Conservation (phyloP, 176 grass and related monocot genomes). For the Stipa capillata region DNA sequence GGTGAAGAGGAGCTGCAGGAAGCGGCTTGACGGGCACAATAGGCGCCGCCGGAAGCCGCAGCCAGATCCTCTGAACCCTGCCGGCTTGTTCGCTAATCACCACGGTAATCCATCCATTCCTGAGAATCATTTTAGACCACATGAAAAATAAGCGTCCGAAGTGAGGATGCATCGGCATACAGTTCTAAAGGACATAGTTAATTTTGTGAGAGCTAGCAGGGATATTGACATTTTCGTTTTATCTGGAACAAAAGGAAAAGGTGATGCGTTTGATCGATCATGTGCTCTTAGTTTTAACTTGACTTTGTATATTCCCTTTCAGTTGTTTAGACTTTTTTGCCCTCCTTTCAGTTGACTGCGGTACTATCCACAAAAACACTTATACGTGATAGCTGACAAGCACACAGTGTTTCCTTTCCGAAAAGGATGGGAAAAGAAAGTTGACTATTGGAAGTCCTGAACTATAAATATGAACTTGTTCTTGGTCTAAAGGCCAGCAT, state of each 20-base stretch:
- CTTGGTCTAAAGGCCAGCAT: not conserved
- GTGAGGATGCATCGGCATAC: not conserved
- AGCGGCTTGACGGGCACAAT: conserved; percentile 80
- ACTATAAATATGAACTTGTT: not conserved
- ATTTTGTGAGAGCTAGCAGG: not conserved
- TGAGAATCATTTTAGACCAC: not conserved
- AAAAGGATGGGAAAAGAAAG: not conserved
- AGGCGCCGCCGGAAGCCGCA: conserved; percentile 75
- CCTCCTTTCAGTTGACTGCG: not conserved
- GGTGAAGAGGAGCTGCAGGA: conserved; percentile 82
- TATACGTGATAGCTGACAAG: not conserved
- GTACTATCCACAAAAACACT: conserved; percentile 8
- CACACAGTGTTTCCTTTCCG: not conserved
- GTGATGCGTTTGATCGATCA: not conserved
- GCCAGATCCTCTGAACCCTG: conserved; percentile 49
- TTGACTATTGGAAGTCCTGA: not conserved
- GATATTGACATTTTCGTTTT: not conserved
- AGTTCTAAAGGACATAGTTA: not conserved
- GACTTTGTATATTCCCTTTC: not conserved
- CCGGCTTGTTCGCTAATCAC: conserved; percentile 43
- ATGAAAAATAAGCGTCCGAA: not conserved
- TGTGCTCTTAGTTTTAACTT: not conserved
- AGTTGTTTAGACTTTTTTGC: not conserved
- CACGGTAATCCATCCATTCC: conserved; percentile 39
- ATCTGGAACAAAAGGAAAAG: not conserved